phyloP scores from a whole-genome alignment of 176 grass and related monocot genomes.

The Eremochloa ophiuroides region DNA sequence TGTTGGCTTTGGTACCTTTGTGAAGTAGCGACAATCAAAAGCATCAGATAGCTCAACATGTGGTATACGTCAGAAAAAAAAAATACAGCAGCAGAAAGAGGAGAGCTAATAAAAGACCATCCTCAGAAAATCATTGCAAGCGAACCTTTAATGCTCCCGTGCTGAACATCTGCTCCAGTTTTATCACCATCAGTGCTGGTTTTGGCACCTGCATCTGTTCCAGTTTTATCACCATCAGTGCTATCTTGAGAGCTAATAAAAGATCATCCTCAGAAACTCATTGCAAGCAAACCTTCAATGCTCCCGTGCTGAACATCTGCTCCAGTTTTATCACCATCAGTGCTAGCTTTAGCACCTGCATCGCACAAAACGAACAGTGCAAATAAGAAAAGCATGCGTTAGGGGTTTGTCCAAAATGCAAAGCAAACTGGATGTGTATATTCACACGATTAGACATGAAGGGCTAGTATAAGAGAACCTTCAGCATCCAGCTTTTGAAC shows the following conservation, averaged over 20 bases:
- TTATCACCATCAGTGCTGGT: neutral
- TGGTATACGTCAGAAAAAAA: neutral
- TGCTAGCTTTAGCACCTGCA: slow-evolving; percentile 29
- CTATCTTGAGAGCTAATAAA: too few species aligned
- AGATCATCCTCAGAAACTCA: neutral
- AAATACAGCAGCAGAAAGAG: neutral
- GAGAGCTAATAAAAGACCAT: neutral
- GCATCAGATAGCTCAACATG: slow-evolving; percentile 6
- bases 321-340: slow-evolving; percentile 2
- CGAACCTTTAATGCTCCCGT: slow-evolving; percentile 16
- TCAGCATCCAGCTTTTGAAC: neutral
- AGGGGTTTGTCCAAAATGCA: neutral
- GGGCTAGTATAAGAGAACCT: neutral
- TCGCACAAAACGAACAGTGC: slow-evolving; percentile 3
- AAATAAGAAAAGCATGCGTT: slow-evolving; percentile 8
- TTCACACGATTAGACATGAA: neutral
- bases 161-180: neutral
- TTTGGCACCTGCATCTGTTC: slow-evolving; percentile 36
- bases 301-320: neutral
- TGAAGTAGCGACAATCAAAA: neutral
- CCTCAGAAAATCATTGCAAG: neutral
- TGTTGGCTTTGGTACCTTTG: slow-evolving; percentile 5
- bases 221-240: too few species aligned
- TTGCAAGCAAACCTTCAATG: slow-evolving; percentile 22
- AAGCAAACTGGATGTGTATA: neutral